phyloP scores from a whole-genome alignment of 2,329 filamentous ascomycete genomes.

The Aspergillus ruber region DNA sequence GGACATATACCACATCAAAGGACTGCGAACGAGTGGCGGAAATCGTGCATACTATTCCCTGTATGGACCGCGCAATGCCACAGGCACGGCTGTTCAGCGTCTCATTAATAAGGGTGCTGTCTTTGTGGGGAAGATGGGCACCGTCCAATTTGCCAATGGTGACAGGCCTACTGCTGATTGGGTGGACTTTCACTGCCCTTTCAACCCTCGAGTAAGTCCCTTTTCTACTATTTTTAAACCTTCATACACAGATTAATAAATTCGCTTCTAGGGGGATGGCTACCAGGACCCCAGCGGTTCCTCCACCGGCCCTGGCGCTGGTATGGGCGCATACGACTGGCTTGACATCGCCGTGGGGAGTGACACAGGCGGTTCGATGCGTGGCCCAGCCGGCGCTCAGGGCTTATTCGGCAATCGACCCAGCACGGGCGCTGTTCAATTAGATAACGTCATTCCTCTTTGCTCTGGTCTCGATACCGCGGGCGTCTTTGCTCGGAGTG shows the following conservation, averaged over 20 bases:
- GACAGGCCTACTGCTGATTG: slow-evolving; percentile 23
- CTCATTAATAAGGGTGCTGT: slow-evolving; percentile 56
- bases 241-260: too few relatives aligned
- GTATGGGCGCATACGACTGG: slow-evolving; percentile 29
- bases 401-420: slow-evolving; percentile 25
- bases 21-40: slow-evolving; percentile 51
- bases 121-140: slow-evolving; percentile 31
- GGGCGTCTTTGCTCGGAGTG: slow-evolving; percentile 23
- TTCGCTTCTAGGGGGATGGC: slow-evolving; percentile 18
- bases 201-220: slow-evolving; percentile 24
- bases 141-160: slow-evolving; percentile 29
- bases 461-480: slow-evolving; percentile 24
- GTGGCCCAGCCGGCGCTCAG: slow-evolving; percentile 19
- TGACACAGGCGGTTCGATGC: slow-evolving; percentile 24
- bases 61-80: slow-evolving; percentile 41
- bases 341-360: slow-evolving; percentile 18
- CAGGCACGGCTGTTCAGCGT: slow-evolving; percentile 47
- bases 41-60: slow-evolving; percentile 54
- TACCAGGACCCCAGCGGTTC: slow-evolving; percentile 22
- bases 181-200: slow-evolving; percentile 32
- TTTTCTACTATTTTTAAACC: too few relatives aligned
- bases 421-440: slow-evolving; percentile 13
- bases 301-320: slow-evolving; percentile 14
- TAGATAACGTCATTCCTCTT: slow-evolving; percentile 18
- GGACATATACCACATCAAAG: slow-evolving; percentile 55